phyloP scores from a whole-genome alignment of 345 rosid genomes.

The Sonneratia caseolaris region DNA sequence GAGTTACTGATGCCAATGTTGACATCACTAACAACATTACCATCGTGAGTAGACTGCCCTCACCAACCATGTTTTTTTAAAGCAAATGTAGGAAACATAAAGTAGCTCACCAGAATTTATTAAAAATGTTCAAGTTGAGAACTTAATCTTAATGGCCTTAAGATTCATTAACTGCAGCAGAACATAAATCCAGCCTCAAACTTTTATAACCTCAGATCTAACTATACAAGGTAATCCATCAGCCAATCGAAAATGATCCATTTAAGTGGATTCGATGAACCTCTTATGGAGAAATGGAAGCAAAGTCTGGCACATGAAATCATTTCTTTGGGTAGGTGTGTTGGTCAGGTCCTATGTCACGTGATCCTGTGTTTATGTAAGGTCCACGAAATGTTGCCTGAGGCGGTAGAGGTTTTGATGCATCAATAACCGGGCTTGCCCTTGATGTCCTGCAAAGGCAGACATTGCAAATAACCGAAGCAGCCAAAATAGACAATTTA shows the following conservation, averaged over 20 bases:
- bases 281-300: neutral
- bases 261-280: neutral
- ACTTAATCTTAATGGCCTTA: neutral
- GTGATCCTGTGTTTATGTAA: slow-evolving; percentile 87
- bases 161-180: neutral
- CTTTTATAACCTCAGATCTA: neutral
- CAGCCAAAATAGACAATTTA: neutral
- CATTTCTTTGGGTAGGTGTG: slow-evolving; percentile 63
- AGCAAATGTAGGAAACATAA: neutral
- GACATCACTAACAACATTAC: neutral
- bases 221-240: neutral
- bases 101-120: neutral
- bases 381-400: slow-evolving; percentile 97
- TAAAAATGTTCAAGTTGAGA: neutral
- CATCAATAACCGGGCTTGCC: slow-evolving; percentile 57
- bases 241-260: neutral
- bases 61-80: neutral
- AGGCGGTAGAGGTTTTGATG: slow-evolving; percentile 79
- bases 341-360: slow-evolving; percentile 83
- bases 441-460: slow-evolving; percentile 45
- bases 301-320: slow-evolving; percentile 1
- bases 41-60: neutral
- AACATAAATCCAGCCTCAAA: neutral
- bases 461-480: neutral
- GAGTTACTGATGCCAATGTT: neutral